Percentiles rank a stretch among this genome's conserved stretches.
Conservation (phyloP, 495 filamentous ascomycete genomes). For the Usnea hakonensis region DNA sequence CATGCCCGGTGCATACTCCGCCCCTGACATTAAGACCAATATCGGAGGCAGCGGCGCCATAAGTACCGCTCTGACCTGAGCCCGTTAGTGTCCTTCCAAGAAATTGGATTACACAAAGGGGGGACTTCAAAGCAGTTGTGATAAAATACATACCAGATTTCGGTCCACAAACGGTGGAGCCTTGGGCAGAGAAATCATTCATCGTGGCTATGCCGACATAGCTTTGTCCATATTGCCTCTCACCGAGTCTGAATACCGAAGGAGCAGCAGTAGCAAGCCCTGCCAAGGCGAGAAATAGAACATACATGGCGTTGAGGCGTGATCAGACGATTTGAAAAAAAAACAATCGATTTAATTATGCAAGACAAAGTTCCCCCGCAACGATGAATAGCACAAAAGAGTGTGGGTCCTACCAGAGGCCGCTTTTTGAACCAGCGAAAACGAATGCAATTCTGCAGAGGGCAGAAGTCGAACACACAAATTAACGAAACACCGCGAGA, state of each 20-base stretch:
- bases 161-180: constrained; percentile 6
- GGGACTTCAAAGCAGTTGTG: neutral
- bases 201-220: constrained; percentile 14
- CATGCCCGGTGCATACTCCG: constrained; percentile 18
- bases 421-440: neutral
- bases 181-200: constrained; percentile 15
- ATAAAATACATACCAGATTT: constrained; percentile 5
- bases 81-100: neutral
- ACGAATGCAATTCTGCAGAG: neutral
- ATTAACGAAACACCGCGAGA: neutral
- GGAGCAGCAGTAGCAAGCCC: constrained; percentile 2
- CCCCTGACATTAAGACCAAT: constrained; percentile 22
- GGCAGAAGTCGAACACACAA: neutral
- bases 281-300: constrained; percentile 1
- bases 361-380: neutral
- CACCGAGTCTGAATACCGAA: neutral
- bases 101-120: neutral
- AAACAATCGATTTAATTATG: neutral
- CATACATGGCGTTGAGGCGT: neutral
- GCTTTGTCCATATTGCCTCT: constrained; percentile 1
- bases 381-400: neutral
- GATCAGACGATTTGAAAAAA: neutral
- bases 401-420: neutral
- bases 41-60: constrained; percentile 24
- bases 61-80: constrained; percentile 17